phyloP scores from a whole-genome alignment of 2,329 filamentous ascomycete species.

The Lomentospora prolificans region DNA sequence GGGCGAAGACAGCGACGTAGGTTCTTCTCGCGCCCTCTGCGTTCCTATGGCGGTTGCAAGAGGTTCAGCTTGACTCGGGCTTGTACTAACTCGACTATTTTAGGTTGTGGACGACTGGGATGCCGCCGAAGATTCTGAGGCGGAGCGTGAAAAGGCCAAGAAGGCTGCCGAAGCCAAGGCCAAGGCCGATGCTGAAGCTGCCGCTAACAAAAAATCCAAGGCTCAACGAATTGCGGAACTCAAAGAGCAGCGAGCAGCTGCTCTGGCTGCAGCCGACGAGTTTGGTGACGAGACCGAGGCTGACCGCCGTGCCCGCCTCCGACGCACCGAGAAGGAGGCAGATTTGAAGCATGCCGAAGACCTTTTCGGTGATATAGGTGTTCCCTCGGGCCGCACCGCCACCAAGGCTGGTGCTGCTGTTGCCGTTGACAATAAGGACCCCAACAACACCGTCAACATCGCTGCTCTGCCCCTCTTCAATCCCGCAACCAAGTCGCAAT shows the following conservation, averaged over 20 bases:
- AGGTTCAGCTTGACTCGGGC: not conserved
- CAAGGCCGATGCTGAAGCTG: conserved; percentile 80
- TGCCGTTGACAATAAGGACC: conserved; percentile 61
- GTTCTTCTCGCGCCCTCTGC: conserved; percentile 16
- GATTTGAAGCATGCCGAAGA: conserved; percentile 87
- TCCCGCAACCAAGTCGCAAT: conserved; percentile 78
- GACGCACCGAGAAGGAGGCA: conserved; percentile 72
- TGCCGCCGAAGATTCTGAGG: conserved; percentile 91
- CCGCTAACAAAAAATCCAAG: conserved; percentile 85
- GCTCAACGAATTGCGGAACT: conserved; percentile 71
- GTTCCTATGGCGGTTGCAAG: conserved; percentile 3
- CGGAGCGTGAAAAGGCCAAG: conserved; percentile 87
- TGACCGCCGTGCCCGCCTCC: conserved; percentile 63
- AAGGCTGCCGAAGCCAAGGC: conserved; percentile 79
- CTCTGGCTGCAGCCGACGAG: conserved; percentile 41
- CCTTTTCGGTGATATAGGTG: conserved; percentile 69
- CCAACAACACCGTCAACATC: conserved; percentile 72
- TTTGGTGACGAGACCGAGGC: conserved; percentile 59
- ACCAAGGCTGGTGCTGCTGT: conserved; percentile 57
- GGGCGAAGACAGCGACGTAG: conserved; percentile 67
- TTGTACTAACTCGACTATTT: not conserved
- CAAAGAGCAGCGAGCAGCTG: conserved; percentile 49
- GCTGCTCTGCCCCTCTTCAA: conserved; percentile 76
- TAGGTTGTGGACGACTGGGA: conserved; percentile 96
- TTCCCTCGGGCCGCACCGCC: conserved; percentile 55